Evolutionary conservation across 83 land plant species (phyloP).

Genomic region (Picea abies): DNA sequence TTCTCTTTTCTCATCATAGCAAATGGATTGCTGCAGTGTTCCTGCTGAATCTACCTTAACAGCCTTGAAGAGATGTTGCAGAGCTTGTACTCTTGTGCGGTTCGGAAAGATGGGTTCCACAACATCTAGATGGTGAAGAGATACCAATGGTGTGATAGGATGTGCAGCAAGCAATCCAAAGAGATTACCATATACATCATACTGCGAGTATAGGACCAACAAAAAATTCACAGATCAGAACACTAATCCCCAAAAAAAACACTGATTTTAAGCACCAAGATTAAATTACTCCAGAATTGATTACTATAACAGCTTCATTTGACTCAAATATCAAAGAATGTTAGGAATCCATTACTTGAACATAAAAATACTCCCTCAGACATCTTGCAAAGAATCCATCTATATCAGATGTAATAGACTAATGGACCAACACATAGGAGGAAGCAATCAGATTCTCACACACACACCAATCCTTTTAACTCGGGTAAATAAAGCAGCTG

Average conservation of each 20-base stretch:
- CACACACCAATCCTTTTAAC: too few relatives aligned
- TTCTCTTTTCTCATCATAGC: constrained; percentile 56
- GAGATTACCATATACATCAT: constrained; percentile 81
- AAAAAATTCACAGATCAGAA: constrained; percentile 1
- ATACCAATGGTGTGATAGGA: constrained; percentile 81
- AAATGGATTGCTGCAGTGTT: constrained; percentile 88
- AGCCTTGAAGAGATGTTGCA: constrained; percentile 56
- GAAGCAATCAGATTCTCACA: too few relatives aligned
- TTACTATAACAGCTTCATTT: neutral
- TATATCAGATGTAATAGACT: neutral
- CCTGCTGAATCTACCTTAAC: constrained; percentile 72
- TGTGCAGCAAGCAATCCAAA: constrained; percentile 87
- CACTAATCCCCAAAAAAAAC: neutral
- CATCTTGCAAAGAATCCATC: neutral
- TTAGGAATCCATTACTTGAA: too few relatives aligned
- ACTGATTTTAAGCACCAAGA: neutral
- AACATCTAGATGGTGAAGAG: constrained; percentile 89
- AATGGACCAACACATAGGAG: too few relatives aligned
- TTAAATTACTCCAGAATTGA: constrained; percentile 1
- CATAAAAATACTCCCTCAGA: neutral
- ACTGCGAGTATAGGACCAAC: constrained; percentile 37
- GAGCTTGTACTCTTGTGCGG: constrained; percentile 36
- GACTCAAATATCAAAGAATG: neutral
- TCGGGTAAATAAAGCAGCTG: neutral
- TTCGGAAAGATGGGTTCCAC: constrained; percentile 86